A percentile compares a stretch with the other conserved stretches of the same genome.
phyloP scores from a whole-genome alignment of 306 rosid genomes.

The Rosa persica region DNA sequence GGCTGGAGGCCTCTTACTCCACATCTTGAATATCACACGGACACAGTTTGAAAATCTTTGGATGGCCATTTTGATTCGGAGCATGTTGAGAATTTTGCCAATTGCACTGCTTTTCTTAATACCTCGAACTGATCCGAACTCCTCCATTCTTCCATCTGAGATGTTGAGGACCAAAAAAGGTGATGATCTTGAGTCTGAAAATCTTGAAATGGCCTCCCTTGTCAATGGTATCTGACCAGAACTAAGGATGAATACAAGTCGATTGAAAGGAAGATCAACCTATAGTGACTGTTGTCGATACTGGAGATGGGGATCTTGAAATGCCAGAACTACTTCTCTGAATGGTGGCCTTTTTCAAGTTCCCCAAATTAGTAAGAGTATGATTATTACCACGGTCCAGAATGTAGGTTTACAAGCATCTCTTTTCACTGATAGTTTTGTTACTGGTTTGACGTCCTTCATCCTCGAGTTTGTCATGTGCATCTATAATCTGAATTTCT shows the following conservation, averaged over 20 bases:
- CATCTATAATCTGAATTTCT: not conserved
- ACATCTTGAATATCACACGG: constrained; percentile 65
- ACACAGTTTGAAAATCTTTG: constrained; percentile 68
- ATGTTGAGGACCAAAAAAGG: constrained; percentile 35
- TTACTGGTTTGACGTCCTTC: not conserved
- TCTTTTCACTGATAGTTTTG: not conserved
- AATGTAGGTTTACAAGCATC: not conserved
- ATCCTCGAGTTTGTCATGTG: not conserved
- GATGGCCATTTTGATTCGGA: constrained; percentile 81
- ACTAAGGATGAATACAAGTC: not conserved
- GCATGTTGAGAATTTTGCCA: constrained; percentile 63
- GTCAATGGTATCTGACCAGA: constrained; percentile 25
- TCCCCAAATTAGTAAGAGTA: not conserved
- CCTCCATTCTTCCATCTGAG: constrained; percentile 58
- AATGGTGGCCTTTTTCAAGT: not conserved
- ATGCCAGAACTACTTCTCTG: not conserved
- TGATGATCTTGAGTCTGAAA: constrained; percentile 40
- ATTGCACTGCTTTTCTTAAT: constrained; percentile 72
- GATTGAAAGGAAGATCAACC: not conserved
- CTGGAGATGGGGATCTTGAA: not conserved
- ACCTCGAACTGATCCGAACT: constrained; percentile 78
- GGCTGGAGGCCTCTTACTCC: constrained; percentile 89
- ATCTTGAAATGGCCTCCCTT: constrained; percentile 75
- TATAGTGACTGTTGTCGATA: not conserved
- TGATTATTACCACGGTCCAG: not conserved